Conservation (phyloP, 768 basidiomycete species). For the Boletellus sp. region DNA sequence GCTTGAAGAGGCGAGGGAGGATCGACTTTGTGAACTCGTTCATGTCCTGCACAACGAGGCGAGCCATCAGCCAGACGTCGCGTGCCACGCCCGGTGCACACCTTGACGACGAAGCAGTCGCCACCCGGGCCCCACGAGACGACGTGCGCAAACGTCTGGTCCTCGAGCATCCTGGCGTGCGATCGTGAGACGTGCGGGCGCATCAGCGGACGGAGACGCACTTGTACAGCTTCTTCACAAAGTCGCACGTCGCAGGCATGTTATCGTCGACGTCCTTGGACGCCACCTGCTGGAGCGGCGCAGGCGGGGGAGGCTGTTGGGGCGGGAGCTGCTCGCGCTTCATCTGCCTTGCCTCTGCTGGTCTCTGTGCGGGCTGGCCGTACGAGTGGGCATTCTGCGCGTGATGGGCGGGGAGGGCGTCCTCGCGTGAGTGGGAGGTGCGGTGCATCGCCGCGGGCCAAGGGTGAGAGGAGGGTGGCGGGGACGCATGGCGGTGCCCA, state of each 20-base stretch:
- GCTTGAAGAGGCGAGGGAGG: slow-evolving; percentile 90
- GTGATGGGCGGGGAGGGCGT: slow-evolving; percentile 31
- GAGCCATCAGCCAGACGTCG: slow-evolving; percentile 8
- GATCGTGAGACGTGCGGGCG: slow-evolving; percentile 1
- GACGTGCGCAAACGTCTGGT: slow-evolving; percentile 63
- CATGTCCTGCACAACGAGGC: slow-evolving; percentile 60
- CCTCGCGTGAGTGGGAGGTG: slow-evolving; percentile 42
- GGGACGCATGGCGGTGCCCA: slow-evolving; percentile 26
- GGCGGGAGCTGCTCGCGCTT: slow-evolving; percentile 29
- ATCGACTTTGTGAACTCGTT: slow-evolving; percentile 92
- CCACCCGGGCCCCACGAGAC: slow-evolving; percentile 83
- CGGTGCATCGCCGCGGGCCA: slow-evolving; percentile 31
- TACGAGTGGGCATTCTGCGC: slow-evolving; percentile 17
- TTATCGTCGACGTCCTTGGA: slow-evolving; percentile 55
- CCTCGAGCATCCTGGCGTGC: slow-evolving; percentile 79
- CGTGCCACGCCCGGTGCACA: slow-evolving; percentile 11
- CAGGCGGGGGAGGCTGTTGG: slow-evolving; percentile 22
- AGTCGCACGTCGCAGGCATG: slow-evolving; percentile 88
- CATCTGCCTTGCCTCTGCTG: slow-evolving; percentile 24
- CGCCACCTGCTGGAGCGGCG: slow-evolving; percentile 12
- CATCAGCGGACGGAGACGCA: slow-evolving; percentile 32
- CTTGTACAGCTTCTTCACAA: slow-evolving; percentile 95
- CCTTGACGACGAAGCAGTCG: slow-evolving; percentile 89
- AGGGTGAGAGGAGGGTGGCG: slow-evolving; percentile 23
- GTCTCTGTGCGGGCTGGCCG: slow-evolving; percentile 18